Base-by-base conservation (phyloP, 176 grass and related monocot genomes). In the Zoysia pacifica region DNA sequence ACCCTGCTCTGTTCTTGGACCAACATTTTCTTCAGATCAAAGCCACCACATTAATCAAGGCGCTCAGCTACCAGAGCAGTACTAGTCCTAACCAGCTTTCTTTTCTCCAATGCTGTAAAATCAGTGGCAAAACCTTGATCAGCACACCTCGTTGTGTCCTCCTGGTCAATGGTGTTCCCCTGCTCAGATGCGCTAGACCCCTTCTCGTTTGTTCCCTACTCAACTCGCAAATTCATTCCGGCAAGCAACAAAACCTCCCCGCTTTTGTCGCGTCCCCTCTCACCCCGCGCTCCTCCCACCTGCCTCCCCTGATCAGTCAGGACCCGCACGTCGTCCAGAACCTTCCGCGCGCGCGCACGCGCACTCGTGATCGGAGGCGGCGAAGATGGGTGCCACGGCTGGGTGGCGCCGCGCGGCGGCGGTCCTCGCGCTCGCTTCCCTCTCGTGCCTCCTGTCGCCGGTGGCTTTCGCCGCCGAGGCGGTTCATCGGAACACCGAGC, bases 401-500 rank as follows among this genome's bases (percentile, higher is more conserved):
- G 66, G 16, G 69, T 41, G 61, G 84, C 60, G 37, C 61, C 20
- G 48, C 3, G 35, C 45, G 49, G 50, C 70, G 46, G 41, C 5
- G 42, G 41, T 87, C 79, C 73, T 87, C 13, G 60, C 65, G 50
- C 43, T 53, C 42, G 79, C 60, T 45, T 65, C 56, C 35, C 14
- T 78, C 48, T 81, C 46, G 14, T n/a, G 11, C 28, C 79, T 86
- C 72, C 38, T 73, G 9, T 10, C 16, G 40, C 55, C 39, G 78
- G 47, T 3, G 14, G 58, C 58, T 40, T 42, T 40, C 65, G 79
- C 80, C 14, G 66, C 59, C 2, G 59, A 28, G 41, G 67, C 36
- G 8, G 49, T 13, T 60, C 86, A 44, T 20, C 49, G 59, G 60
- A 77, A 51, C 50, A 83, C 80, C 6, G 86, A 87, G 50, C 86